Base-by-base conservation (phyloP, 2,329 filamentous ascomycete species). In the Sporothrix brasiliensis region DNA sequence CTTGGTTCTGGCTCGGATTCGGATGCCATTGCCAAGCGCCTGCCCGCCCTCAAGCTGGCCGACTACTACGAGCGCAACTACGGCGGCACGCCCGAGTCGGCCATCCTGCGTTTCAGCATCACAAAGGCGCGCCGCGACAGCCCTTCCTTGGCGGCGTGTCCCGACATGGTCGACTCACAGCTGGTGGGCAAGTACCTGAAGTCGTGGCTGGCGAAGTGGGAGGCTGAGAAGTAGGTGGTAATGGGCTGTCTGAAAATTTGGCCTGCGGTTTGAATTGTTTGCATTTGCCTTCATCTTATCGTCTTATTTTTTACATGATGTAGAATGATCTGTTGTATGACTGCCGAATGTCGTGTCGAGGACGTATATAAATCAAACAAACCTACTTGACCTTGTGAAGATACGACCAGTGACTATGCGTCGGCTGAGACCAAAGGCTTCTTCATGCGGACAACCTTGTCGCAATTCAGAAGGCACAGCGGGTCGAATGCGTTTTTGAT, bases 401-500 rank as follows among this genome's bases (percentile, higher is more conserved):
- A 34, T 34, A 34, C 6, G 34, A 34, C 34, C 6, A 7, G 7
- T 34, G 34, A 34, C 49, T 50, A 50, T 16, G 5, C n/a, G 6
- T 50, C 49, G 7, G 49, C 9, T 6, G 49, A n/a, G 4, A 50
- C 19, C 49, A 50, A 21, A 7, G 49, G n/a, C 19, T 81, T 83
- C 79, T 90, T 82, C 75, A 90, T 83, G 70, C 89, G 84, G 14
- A 91, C 80, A 27, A 91, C 84, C 81, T 91, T 91, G 81, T 91
- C 89, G 75, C 86, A 88, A 80, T 91, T 91, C 68, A 90, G 83
- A 68, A 91, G 79, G 74, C 86, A 90, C 41, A 93, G 81, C 2
- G 92, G 92, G 79, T 95, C 92, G 73, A 93, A 91, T 0, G 92
- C 90, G 76, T 88, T 84, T 83, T 95, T 95, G 78, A 94, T 88